Evolutionary conservation across 164 flowering plant species (phyloP), one percentile per base, ranked within the genome.

Genomic region (Vitis vinifera): DNA sequence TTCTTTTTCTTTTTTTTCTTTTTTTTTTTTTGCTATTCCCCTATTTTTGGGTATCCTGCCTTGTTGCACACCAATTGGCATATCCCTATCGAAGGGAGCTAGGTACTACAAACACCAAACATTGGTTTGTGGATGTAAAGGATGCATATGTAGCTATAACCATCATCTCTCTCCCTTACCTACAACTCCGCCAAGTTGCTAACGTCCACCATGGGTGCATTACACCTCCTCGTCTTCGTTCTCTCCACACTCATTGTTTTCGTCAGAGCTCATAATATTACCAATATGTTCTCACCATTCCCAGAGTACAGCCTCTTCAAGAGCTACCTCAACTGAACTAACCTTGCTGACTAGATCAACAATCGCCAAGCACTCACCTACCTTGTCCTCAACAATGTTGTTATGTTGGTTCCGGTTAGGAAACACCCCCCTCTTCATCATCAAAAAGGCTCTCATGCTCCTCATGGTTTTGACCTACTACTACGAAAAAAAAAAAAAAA

Each of bases 331-430:
- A 9, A 84, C 53, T 83, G 79, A 55, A 94, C 98, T 4, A 88
- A 82, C 68, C 89, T 94, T 60, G 88, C 81, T 68, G 98, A 89
- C 77, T 97, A 94, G 31, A 87, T 94, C 89, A 92, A 92, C 88
- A 78, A 77, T 70, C 93, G 97, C 60, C 65, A 77, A 50, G 90
- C 98, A 59, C 77, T 94, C 55, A 94, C 98, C 31, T 81, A 81
- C 64, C 89, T 91, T 10, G 97, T 73, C 65, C 83, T 94, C 50
- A 62, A 63, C 79, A 92, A 94, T 66, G 80, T 76, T 16, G 92
- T 84, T 55, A 82, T 94, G 87, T 67, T 88, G 4, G 61, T 87
- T 27, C 72, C 89, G 61, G 75, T 86, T 12, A 76, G 29, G 47
- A 82, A 81, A 23, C 86, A 87, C 23, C 65, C 89, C 97, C 10